phyloP scores from a whole-genome alignment of 768 basidiomycete genomes.

The Lepiota brunneoincarnata region DNA sequence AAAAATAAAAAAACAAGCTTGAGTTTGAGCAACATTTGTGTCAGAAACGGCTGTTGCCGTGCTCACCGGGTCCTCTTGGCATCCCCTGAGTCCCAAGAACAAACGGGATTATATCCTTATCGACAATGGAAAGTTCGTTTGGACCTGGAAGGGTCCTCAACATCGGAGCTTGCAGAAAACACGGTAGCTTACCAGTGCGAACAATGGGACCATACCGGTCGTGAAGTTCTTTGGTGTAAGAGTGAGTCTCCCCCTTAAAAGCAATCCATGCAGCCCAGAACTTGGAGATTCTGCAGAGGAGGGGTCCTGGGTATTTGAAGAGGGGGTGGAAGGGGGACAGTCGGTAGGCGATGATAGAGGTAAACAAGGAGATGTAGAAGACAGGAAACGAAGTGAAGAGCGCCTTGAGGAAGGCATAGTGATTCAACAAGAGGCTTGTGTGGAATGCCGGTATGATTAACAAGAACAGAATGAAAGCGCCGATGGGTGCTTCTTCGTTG shows the following conservation, averaged over 20 bases:
- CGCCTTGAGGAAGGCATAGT: not conserved
- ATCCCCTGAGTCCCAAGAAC: slow-evolving; percentile 48
- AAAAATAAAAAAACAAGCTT: not conserved
- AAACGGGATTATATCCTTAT: slow-evolving; percentile 36
- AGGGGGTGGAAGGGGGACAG: slow-evolving; percentile 40
- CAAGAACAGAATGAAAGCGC: not conserved
- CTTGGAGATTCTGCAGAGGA: slow-evolving; percentile 26
- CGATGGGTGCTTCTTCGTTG: not conserved
- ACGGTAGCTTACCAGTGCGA: slow-evolving; percentile 30
- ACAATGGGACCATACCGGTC: slow-evolving; percentile 32
- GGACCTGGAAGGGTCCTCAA: slow-evolving; percentile 31
- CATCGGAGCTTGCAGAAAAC: not conserved
- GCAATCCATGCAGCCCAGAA: slow-evolving; percentile 22
- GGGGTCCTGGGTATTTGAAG: slow-evolving; percentile 32
- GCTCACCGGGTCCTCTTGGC: slow-evolving; percentile 51
- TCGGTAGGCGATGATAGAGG: slow-evolving; percentile 25
- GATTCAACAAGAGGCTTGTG: not conserved
- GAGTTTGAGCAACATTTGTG: not conserved
- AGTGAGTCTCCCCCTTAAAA: slow-evolving; percentile 25
- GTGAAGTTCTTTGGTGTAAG: slow-evolving; percentile 25
- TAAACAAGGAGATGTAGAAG: slow-evolving; percentile 7
- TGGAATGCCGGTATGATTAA: not conserved
- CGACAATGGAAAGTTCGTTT: slow-evolving; percentile 50
- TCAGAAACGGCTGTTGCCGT: not conserved
- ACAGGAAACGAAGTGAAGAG: slow-evolving; percentile 1